Evolutionary conservation across 2,329 filamentous ascomycete genomes (phyloP).

Genomic region (Pseudopithomyces maydicus): DNA sequence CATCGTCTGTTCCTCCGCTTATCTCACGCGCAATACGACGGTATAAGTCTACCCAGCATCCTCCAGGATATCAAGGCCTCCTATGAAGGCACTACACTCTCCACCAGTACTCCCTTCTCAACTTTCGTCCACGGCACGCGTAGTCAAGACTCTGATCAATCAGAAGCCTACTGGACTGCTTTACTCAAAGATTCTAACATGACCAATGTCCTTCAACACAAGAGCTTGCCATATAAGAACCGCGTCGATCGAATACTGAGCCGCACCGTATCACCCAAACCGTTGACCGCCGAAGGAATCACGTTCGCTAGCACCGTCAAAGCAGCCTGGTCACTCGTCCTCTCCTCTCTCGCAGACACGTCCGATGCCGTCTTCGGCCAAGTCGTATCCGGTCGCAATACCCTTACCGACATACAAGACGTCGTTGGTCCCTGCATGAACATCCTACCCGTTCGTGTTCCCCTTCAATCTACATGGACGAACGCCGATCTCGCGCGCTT

Average conservation of each 20-base stretch:
- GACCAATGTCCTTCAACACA: slow-evolving; percentile 4
- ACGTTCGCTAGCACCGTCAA: slow-evolving; percentile 45
- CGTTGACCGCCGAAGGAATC: slow-evolving; percentile 11
- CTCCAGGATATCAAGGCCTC: slow-evolving; percentile 4
- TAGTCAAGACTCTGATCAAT: neutral
- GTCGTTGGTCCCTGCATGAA: slow-evolving; percentile 95
- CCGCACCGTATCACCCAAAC: slow-evolving; percentile 13
- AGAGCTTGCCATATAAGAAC: neutral
- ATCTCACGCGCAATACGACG: slow-evolving; percentile 23
- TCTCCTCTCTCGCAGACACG: slow-evolving; percentile 34
- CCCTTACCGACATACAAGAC: slow-evolving; percentile 64
- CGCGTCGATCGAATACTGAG: slow-evolving; percentile 5
- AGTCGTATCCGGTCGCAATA: slow-evolving; percentile 40
- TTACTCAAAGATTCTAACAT: slow-evolving; percentile 12
- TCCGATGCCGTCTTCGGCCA: slow-evolving; percentile 44
- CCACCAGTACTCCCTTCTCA: slow-evolving; percentile 1
- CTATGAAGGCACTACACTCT: neutral
- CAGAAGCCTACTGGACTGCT: neutral
- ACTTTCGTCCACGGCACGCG: neutral
- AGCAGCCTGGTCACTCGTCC: slow-evolving; percentile 44
- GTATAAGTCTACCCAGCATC: slow-evolving; percentile 12
- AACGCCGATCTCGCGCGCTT: slow-evolving; percentile 4
- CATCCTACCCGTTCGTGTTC: slow-evolving; percentile 70
- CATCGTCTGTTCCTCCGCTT: slow-evolving; percentile 13
- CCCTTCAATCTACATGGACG: neutral